Evolutionary conservation across 768 basidiomycete genomes (phyloP), one percentile per base, ranked within the genome.

Genomic region (Pleurotus tuber-regium): DNA sequence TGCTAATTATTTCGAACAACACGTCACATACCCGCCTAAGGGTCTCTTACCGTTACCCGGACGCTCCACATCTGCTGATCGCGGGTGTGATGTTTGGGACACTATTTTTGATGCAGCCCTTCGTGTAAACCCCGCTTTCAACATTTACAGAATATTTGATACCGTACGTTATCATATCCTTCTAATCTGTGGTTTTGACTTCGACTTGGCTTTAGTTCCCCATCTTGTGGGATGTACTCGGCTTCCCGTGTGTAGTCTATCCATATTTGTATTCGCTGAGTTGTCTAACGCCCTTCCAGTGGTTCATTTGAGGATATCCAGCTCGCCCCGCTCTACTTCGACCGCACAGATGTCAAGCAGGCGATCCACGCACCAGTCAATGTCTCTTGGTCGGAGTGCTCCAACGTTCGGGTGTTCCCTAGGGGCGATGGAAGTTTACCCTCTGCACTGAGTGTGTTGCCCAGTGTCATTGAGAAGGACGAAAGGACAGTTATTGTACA

Each of bases 111-210:
- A 82, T 16, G 83, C 78, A 0, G 80, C 88, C 0, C 55, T 87
- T 18, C 47, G 66, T 2, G 66, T 86, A 56, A 89, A 90, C 58
- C 89, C 88, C 0, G 87, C 84, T 0, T 91, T 90, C 70, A 75
- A 90, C 57, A 74, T 88, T 5, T 91, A 90, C 61, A 78, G 84
- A 18, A 86, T 90, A 50, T 86, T 87, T 65, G 87, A 89, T 59
- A 86, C 80, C 16, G 76, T 68, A 44, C 53, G 76, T 59, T 4
- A 8, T 24, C 56, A 11, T 4, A 29, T 36, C 7, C n/a, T n/a
- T n/a, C n/a, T n/a, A n/a, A n/a, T n/a, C n/a, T n/a, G n/a, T n/a
- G n/a, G n/a, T n/a, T n/a, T n/a, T n/a, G n/a, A n/a, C n/a, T n/a
- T n/a, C n/a, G n/a, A n/a, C n/a, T n/a, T n/a, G n/a, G n/a, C n/a